phyloP scores from a whole-genome alignment of 805 yeast species.

The Saturnispora quitensis region DNA sequence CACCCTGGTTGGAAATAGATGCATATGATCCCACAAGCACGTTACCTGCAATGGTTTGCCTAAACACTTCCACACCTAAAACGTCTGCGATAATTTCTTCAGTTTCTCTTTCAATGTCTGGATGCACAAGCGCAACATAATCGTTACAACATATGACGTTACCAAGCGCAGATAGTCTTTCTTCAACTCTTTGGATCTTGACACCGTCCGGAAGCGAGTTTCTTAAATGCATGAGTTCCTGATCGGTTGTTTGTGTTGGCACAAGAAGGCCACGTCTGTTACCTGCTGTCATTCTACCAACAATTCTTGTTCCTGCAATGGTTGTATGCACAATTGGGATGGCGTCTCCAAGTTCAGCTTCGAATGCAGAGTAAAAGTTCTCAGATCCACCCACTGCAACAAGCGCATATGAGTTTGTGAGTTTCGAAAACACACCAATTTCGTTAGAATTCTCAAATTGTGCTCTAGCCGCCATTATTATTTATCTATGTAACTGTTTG shows the following conservation, averaged over 20 bases:
- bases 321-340: constrained; percentile 96
- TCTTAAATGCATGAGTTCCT: constrained; percentile 94
- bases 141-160: constrained; percentile 98
- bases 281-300: constrained; percentile 98
- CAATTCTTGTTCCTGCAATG: constrained; percentile 95
- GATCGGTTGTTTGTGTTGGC: constrained; percentile 97
- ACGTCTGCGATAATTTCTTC: constrained; percentile 98
- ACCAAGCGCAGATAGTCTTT: constrained; percentile 92
- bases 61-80: constrained; percentile 95
- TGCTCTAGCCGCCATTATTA: constrained; percentile 56
- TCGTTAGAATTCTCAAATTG: constrained; percentile 82
- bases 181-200: constrained; percentile 96
- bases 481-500: not conserved
- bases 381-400: constrained; percentile 96
- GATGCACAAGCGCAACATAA: constrained; percentile 97
- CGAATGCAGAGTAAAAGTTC: constrained; percentile 82
- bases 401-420: constrained; percentile 92
- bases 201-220: constrained; percentile 93
- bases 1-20: constrained; percentile 93
- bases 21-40: constrained; percentile 97
- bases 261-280: constrained; percentile 95
- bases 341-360: constrained; percentile 94
- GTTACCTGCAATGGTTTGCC: constrained; percentile 98
- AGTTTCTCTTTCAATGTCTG: constrained; percentile 98
- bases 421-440: constrained; percentile 89